These are phyloP conservation scores for Lipomyces yamadae DNA, from an alignment of 805 yeast species.

Conservation along the genomic window DNA sequence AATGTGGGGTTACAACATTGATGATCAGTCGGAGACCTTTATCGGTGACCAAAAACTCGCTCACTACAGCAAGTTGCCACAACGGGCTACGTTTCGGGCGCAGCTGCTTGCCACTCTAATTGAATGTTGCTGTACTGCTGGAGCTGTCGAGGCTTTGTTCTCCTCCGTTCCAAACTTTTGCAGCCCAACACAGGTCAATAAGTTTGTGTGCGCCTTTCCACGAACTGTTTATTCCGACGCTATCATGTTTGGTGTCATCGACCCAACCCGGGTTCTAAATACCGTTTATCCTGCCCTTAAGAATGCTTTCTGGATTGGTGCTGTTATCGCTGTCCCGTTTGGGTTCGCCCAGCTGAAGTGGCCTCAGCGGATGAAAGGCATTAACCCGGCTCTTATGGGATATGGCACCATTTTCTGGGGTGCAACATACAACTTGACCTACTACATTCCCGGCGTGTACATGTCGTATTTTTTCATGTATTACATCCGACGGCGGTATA, in stretches of 20 bases:
- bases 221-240: constrained; percentile 22
- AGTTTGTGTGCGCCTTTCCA: constrained; percentile 17
- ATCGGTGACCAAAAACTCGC: constrained; percentile 61
- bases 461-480: constrained; percentile 60
- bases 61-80: constrained; percentile 54
- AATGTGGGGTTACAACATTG: constrained; percentile 61
- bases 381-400: constrained; percentile 17
- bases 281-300: constrained; percentile 21
- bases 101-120: constrained; percentile 38
- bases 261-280: constrained; percentile 14
- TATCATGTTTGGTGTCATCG: constrained; percentile 26
- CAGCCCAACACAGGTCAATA: constrained; percentile 18
- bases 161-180: constrained; percentile 15
- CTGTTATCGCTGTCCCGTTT: constrained; percentile 21
- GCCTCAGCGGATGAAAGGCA: constrained; percentile 8
- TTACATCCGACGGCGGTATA: constrained; percentile 58
- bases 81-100: constrained; percentile 50
- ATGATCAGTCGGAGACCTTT: constrained; percentile 66
- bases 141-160: constrained; percentile 23
- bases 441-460: constrained; percentile 21
- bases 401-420: constrained; percentile 23
- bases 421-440: constrained; percentile 17
- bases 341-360: constrained; percentile 21
- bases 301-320: constrained; percentile 21
- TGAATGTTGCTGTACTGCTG: constrained; percentile 17